These are phyloP conservation scores for Saturnispora hagleri DNA, from an alignment of 805 yeast species.

Conservation along the genomic window DNA sequence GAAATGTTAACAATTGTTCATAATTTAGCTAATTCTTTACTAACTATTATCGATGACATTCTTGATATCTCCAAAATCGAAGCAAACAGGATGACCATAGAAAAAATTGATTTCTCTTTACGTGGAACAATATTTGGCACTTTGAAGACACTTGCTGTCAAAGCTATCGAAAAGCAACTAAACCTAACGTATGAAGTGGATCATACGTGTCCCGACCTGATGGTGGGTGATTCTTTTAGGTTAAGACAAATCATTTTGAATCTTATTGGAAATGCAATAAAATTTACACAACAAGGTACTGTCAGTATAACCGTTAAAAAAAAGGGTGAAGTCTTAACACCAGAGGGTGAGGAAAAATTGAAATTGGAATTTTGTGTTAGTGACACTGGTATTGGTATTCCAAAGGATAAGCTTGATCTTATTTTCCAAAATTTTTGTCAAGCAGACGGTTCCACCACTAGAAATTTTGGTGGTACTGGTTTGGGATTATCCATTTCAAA, in stretches of 20 bases:
- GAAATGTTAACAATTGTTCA: slow-evolving; percentile 88
- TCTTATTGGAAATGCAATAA: slow-evolving; percentile 83
- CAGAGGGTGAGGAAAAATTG: slow-evolving; percentile 32
- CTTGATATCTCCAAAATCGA: slow-evolving; percentile 89
- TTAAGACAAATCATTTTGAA: slow-evolving; percentile 80
- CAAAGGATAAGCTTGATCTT: slow-evolving; percentile 71
- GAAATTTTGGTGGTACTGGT: slow-evolving; percentile 92
- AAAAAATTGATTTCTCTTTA: slow-evolving; percentile 76
- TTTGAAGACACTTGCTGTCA: slow-evolving; percentile 78
- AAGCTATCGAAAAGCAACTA: slow-evolving; percentile 78
- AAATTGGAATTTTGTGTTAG: slow-evolving; percentile 75
- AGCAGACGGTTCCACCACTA: slow-evolving; percentile 88
- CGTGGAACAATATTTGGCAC: slow-evolving; percentile 89
- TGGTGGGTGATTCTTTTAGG: slow-evolving; percentile 84
- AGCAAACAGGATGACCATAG: slow-evolving; percentile 89
- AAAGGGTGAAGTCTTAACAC: slow-evolving; percentile 25
- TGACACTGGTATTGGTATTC: slow-evolving; percentile 88
- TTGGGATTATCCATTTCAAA: slow-evolving; percentile 81
- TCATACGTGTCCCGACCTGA: slow-evolving; percentile 77
- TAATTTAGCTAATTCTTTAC: slow-evolving; percentile 73
- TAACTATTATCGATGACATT: slow-evolving; percentile 84
- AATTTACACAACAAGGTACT: slow-evolving; percentile 75
- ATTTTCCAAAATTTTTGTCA: slow-evolving; percentile 88
- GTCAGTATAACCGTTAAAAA: slow-evolving; percentile 60
- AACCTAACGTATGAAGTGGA: slow-evolving; percentile 77